Conservation (phyloP, 257 asterid genomes). For the Primulina huaijiensis region DNA sequence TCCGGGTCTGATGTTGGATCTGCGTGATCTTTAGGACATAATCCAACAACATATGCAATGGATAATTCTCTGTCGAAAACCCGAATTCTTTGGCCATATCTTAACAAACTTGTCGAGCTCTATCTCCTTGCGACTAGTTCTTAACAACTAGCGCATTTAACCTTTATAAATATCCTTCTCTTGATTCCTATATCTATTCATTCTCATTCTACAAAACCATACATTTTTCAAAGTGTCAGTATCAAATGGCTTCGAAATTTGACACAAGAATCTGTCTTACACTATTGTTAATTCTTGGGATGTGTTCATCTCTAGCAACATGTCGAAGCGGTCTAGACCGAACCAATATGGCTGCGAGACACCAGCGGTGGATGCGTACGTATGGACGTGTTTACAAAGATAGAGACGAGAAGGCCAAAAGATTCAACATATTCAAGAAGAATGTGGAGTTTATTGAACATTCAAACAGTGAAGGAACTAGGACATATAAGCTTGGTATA, state of each 20-base stretch:
- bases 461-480: not conserved
- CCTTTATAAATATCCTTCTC: not conserved
- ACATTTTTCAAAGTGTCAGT: not conserved
- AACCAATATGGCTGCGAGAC: constrained; percentile 17
- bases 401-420: constrained; percentile 18
- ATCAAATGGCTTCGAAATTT: not conserved
- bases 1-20: not conserved
- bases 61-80: not conserved
- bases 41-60: not conserved
- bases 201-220: not conserved
- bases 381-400: constrained; percentile 25
- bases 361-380: constrained; percentile 27
- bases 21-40: not conserved
- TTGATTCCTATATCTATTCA: not conserved
- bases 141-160: not conserved
- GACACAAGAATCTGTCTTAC: not conserved
- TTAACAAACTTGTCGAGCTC: not conserved
- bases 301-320: constrained; percentile 12
- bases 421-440: constrained; percentile 28
- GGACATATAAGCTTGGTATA: constrained; percentile 18
- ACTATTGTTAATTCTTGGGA: constrained; percentile 1
- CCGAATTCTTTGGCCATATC: not conserved
- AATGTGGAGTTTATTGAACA: constrained; percentile 25
- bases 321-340: constrained; percentile 13
- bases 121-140: not conserved